phyloP scores from a whole-genome alignment of 179 eudicot genomes.

The Silene coronaria region DNA sequence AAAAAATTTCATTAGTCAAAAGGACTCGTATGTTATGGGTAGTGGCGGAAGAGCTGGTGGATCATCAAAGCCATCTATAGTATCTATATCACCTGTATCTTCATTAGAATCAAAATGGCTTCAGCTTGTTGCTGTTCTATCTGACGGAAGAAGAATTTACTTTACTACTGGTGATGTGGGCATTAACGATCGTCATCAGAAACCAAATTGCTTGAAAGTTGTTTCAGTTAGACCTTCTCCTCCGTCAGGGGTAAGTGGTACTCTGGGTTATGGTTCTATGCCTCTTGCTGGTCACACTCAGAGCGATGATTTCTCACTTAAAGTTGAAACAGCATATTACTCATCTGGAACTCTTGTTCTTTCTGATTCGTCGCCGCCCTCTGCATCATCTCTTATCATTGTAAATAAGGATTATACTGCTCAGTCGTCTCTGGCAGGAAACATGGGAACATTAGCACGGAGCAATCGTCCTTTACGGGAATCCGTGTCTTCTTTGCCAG shows the following conservation, averaged over 20 bases:
- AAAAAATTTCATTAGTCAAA: slow-evolving; percentile 72
- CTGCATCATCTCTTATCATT: slow-evolving; percentile 75
- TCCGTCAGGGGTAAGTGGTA: slow-evolving; percentile 80
- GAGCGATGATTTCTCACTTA: slow-evolving; percentile 73
- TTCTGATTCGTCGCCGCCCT: slow-evolving; percentile 92
- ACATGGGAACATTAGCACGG: slow-evolving; percentile 56
- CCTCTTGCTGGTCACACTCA: slow-evolving; percentile 77
- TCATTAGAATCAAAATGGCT: slow-evolving; percentile 84
- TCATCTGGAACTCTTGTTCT: slow-evolving; percentile 88
- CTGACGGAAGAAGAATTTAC: slow-evolving; percentile 96
- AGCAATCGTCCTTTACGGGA: slow-evolving; percentile 83
- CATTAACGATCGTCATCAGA: slow-evolving; percentile 44
- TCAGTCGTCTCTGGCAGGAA: slow-evolving; percentile 58
- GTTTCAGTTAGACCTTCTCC: slow-evolving; percentile 87
- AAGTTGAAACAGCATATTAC: slow-evolving; percentile 79
- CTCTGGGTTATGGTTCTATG: slow-evolving; percentile 68
- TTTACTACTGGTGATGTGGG: slow-evolving; percentile 77
- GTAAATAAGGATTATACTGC: slow-evolving; percentile 73
- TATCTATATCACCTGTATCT: slow-evolving; percentile 79
- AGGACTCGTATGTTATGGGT: slow-evolving; percentile 58
- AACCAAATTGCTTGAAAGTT: slow-evolving; percentile 81
- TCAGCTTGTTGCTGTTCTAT: slow-evolving; percentile 90
- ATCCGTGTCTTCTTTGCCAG: slow-evolving; percentile 81
- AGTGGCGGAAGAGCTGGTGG: slow-evolving; percentile 68
- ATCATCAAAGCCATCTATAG: slow-evolving; percentile 68